Evolutionary conservation across 805 yeast genomes (phyloP).

Genomic region (Hyphopichia homilentoma): DNA sequence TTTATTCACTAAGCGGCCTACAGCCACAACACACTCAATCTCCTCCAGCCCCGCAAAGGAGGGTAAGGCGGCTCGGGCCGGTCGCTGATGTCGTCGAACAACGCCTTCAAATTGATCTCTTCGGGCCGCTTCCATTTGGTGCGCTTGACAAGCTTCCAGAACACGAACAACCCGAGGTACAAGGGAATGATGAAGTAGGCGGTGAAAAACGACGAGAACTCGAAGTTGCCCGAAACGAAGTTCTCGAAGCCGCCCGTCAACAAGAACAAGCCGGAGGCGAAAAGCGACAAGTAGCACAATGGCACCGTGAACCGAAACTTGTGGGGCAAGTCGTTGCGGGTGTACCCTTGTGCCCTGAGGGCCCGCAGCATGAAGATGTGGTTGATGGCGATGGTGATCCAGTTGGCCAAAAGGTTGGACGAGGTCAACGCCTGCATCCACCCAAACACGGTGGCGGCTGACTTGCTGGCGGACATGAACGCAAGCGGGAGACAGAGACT

Average conservation of each 20-base stretch:
- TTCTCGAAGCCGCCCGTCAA: constrained; percentile 33
- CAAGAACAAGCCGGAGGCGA: constrained; percentile 18
- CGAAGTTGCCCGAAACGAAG: constrained; percentile 29
- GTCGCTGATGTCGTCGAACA: constrained; percentile 22
- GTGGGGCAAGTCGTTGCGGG: constrained; percentile 30
- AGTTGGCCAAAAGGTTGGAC: constrained; percentile 24
- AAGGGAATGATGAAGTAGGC: constrained; percentile 22
- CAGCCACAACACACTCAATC: constrained; percentile 15
- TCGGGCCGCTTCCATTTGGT: constrained; percentile 29
- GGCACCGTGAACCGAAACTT: constrained; percentile 19
- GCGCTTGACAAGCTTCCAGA: constrained; percentile 30
- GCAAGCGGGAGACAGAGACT: constrained; percentile 33
- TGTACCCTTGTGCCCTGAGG: constrained; percentile 37
- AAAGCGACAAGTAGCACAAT: constrained; percentile 8
- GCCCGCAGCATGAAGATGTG: constrained; percentile 31
- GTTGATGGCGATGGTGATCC: constrained; percentile 28
- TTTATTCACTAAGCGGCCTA: constrained; percentile 3
- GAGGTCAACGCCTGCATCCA: constrained; percentile 34
- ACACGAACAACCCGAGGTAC: constrained; percentile 19
- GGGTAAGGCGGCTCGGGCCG: constrained; percentile 26
- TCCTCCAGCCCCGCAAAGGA: constrained; percentile 17
- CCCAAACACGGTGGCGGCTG: constrained; percentile 25
- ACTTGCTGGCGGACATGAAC: constrained; percentile 23
- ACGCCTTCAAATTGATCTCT: constrained; percentile 25
- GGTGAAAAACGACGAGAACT: constrained; percentile 18